These are phyloP conservation scores for Ophiostoma sp. DNA, from an alignment of 2,329 filamentous ascomycete species.

Conservation along the genomic window DNA sequence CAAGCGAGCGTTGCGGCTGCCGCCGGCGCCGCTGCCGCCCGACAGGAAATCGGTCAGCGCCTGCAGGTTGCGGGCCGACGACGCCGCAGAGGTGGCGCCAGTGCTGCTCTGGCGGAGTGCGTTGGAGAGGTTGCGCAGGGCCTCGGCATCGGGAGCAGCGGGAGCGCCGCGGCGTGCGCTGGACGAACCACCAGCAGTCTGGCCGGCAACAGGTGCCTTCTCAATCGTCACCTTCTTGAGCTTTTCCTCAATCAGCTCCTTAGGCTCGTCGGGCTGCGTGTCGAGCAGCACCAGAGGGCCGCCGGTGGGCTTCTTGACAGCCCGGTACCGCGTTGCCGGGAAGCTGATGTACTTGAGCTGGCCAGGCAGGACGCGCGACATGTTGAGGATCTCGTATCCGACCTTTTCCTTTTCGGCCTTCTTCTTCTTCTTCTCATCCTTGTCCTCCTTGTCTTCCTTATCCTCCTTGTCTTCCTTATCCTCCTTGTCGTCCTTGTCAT, in stretches of 20 bases:
- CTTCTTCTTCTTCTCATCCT: slow-evolving; percentile 63
- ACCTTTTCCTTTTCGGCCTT: slow-evolving; percentile 94
- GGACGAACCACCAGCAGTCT: slow-evolving; percentile 23
- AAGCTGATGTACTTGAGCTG: slow-evolving; percentile 97
- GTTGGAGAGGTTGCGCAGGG: slow-evolving; percentile 23
- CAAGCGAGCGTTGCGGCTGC: slow-evolving; percentile 19
- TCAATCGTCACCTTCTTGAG: slow-evolving; percentile 71
- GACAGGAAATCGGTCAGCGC: slow-evolving; percentile 9
- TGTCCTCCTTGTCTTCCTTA: slow-evolving; percentile 90
- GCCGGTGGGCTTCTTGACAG: slow-evolving; percentile 86
- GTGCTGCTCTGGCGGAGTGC: slow-evolving; percentile 31
- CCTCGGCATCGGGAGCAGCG: slow-evolving; percentile 23
- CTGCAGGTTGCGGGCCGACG: slow-evolving; percentile 17
- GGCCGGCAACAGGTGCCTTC: slow-evolving; percentile 51
- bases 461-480: slow-evolving; percentile 73
- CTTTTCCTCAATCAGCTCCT: slow-evolving; percentile 82
- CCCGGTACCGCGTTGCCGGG: slow-evolving; percentile 82
- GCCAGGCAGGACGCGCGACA: slow-evolving; percentile 85
- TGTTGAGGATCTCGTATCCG: slow-evolving; percentile 93
- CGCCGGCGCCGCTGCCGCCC: slow-evolving; percentile 20
- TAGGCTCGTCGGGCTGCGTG: slow-evolving; percentile 69
- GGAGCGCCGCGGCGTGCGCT: slow-evolving; percentile 24
- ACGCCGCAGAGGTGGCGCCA: slow-evolving; percentile 29
- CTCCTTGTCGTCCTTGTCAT: slow-evolving; percentile 48
- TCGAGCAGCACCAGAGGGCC: slow-evolving; percentile 90